Evolutionary conservation across 495 filamentous ascomycete genomes (phyloP).

Genomic region (Evansstolkia leycettana): DNA sequence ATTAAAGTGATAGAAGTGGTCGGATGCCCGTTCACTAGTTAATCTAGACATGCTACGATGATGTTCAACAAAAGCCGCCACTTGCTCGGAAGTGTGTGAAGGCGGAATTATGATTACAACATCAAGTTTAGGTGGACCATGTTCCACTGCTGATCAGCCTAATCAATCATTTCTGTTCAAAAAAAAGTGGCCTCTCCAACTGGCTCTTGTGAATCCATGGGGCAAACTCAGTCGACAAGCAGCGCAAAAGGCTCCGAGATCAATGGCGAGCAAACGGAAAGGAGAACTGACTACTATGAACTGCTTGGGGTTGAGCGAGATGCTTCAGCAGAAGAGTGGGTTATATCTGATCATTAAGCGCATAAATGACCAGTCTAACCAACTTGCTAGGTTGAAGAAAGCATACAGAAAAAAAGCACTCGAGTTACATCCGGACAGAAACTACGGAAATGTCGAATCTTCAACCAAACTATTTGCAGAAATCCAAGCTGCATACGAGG

Average conservation of each 20-base stretch:
- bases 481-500: constrained; percentile 84
- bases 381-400: constrained; percentile 63
- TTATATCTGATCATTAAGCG: background rate
- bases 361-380: constrained; percentile 4
- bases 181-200: too few relatives aligned
- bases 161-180: too few relatives aligned
- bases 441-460: constrained; percentile 72
- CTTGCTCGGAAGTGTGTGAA: too few relatives aligned
- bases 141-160: too few relatives aligned
- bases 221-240: constrained; percentile 61
- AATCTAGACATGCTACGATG: too few relatives aligned
- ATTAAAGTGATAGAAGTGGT: too few relatives aligned
- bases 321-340: constrained; percentile 77
- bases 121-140: too few relatives aligned
- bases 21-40: too few relatives aligned
- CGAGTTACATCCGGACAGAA: constrained; percentile 90
- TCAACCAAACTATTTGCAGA: constrained; percentile 81
- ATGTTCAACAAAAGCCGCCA: too few relatives aligned
- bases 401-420: constrained; percentile 85
- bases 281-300: constrained; percentile 86
- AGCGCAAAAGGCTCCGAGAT: constrained; percentile 18
- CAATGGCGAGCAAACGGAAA: constrained; percentile 11
- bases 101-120: too few relatives aligned
- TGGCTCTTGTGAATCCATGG: constrained; percentile 41
- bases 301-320: constrained; percentile 59